Base-by-base conservation (phyloP, 768 basidiomycete genomes). In the Rhizopogon vinicolor region DNA sequence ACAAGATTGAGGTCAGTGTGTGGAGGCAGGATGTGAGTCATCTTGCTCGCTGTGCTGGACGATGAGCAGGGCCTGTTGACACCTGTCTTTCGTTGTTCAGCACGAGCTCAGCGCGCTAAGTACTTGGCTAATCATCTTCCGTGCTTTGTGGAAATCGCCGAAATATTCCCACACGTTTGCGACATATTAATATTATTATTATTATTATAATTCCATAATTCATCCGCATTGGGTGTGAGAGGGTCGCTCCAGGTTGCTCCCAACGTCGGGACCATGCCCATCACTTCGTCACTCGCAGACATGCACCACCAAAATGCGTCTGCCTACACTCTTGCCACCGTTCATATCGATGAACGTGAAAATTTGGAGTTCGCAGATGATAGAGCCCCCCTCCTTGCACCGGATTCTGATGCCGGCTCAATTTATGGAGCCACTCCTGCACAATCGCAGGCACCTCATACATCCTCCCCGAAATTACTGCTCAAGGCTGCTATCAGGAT, bases 401-500 rank as follows among this genome's bases (percentile, higher is more conserved):
- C 76, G 53, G 46, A 40, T 41, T 65, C 70, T 7, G 78, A 74
- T 3, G 73, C 77, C 22, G 66, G 71, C 6, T 28, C 54, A 3
- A 43, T 41, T 42, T 87, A 88, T 73, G 86, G 85, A 52, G 63
- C 84, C 13, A 74, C 79, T 7, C 64, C 76, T 54, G 56, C 65
- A n/a, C 69, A 71, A 25, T 0, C 54, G n/a, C 7, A 52, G 13
- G 14, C 54, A 46, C 60, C 63, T 7, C 60, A 56, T 19, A 66
- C 63, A 7, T 82, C 81, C 33, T 71, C 82, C 0, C 71, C 81
- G 29, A 79, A 76, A 41, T 77, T 93, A 41, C 79, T 97, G 60
- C 74, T 94, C 71, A 81, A 83, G 64, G 92, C 94, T 0, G 86
- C 87, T 0, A 69, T 94, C 59, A 93, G 93, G 75, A 91, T 95